These are phyloP conservation scores for Pseudocercospora fijiensis DNA, from an alignment of 2,329 filamentous ascomycete species.

Conservation along the genomic window DNA sequence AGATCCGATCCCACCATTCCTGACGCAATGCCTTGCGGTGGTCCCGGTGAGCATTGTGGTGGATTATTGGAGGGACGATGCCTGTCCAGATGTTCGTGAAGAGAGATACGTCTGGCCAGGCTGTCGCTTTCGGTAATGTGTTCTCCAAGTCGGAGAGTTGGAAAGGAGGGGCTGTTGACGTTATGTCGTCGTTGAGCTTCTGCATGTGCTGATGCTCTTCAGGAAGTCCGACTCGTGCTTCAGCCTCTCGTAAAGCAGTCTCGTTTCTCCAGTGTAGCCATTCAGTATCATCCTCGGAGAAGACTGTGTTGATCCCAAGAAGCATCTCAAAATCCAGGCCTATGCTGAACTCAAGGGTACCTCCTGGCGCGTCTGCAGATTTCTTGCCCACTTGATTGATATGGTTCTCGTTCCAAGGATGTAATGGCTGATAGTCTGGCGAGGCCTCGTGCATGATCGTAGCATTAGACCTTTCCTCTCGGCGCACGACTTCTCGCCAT, in stretches of 20 bases:
- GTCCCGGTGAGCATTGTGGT: conserved; percentile 29
- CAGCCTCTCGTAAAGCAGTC: conserved; percentile 18
- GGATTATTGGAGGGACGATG: conserved; percentile 30
- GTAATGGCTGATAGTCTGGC: conserved; percentile 16
- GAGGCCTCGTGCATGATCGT: conserved; percentile 16
- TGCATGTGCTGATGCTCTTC: conserved; percentile 16
- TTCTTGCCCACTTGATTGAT: conserved; percentile 28
- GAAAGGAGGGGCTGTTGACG: conserved; percentile 25
- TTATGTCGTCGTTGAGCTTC: conserved; percentile 27
- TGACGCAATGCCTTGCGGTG: conserved; percentile 23
- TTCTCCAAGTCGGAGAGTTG: conserved; percentile 28
- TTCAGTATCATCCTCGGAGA: conserved; percentile 31
- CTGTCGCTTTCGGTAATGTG: conserved; percentile 19
- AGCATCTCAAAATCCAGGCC: conserved; percentile 33
- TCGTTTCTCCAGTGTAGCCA: conserved; percentile 28
- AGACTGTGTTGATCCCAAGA: conserved; percentile 31
- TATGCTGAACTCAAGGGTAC: conserved; percentile 38
- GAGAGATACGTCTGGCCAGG: conserved; percentile 28
- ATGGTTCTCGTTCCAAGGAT: conserved; percentile 22
- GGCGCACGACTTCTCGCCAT: conserved; percentile 39
- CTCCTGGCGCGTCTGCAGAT: conserved; percentile 43
- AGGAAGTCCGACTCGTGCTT: conserved; percentile 12
- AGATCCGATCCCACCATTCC: conserved; percentile 30
- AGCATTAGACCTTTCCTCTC: conserved; percentile 35
- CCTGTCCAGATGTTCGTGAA: conserved; percentile 31